Percentiles rank a stretch among this genome's conserved stretches.
phyloP scores from a whole-genome alignment of 2,329 filamentous ascomycete species.

The Domatiomyces catenatus region DNA sequence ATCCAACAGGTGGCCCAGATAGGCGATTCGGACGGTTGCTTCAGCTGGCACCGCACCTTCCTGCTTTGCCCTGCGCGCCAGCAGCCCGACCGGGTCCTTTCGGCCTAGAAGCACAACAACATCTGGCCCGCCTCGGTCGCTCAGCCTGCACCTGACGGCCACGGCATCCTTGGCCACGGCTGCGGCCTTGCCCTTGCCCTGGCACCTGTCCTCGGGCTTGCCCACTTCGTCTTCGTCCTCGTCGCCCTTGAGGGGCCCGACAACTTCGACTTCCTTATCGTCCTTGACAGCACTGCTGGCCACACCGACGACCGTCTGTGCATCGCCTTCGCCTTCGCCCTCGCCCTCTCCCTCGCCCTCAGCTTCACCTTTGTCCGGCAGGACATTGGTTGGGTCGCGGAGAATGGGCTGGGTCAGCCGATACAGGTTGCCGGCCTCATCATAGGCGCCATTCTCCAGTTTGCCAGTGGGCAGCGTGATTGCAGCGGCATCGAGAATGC shows the following conservation, averaged over 20 bases:
- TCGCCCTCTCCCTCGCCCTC: constrained; percentile 15
- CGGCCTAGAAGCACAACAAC: constrained; percentile 43
- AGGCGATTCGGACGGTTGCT: constrained; percentile 55
- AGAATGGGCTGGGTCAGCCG: constrained; percentile 53
- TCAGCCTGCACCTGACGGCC: constrained; percentile 47
- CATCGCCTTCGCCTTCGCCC: constrained; percentile 20
- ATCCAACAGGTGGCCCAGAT: constrained; percentile 65
- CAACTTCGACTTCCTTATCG: constrained; percentile 14
- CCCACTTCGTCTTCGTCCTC: constrained; percentile 9
- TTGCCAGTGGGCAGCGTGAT: constrained; percentile 61
- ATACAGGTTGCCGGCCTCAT: constrained; percentile 55
- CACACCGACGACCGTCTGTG: constrained; percentile 26
- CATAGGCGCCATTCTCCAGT: constrained; percentile 56
- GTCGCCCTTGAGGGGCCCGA: constrained; percentile 17
- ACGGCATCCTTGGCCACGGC: constrained; percentile 39
- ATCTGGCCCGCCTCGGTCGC: constrained; percentile 49
- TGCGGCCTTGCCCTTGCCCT: constrained; percentile 47
- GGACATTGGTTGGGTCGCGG: constrained; percentile 48
- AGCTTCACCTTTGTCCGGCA: constrained; percentile 12
- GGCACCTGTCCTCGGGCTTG: constrained; percentile 23
- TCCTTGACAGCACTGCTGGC: constrained; percentile 13
- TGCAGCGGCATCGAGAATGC: constrained; percentile 62
- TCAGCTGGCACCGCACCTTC: constrained; percentile 31
- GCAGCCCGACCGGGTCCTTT: constrained; percentile 46
- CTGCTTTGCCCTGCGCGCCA: constrained; percentile 48